These are phyloP conservation scores for Aaosphaeria arxii DNA, from an alignment of 2,329 filamentous ascomycete genomes.

Conservation along the genomic window DNA sequence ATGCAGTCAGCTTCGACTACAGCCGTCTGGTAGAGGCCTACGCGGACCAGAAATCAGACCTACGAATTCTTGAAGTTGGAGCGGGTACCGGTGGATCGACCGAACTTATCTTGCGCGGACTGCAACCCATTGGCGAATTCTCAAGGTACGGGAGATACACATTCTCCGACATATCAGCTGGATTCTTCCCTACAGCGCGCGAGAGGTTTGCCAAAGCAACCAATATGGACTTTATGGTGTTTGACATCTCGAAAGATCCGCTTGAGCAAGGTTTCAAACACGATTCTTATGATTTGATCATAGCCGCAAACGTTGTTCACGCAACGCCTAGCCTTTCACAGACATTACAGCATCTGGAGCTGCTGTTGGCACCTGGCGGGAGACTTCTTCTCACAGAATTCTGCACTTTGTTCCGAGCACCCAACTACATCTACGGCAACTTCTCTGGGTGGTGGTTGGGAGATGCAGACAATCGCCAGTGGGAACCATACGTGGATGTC, in stretches of 20 bases:
- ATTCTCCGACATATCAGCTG: conserved; percentile 10
- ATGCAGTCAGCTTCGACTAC: not conserved
- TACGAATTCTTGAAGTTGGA: conserved; percentile 9
- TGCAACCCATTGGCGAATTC: too few relatives aligned
- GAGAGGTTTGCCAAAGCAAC: conserved; percentile 1
- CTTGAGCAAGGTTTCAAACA: conserved; percentile 28
- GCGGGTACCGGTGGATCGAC: conserved; percentile 9
- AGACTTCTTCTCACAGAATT: conserved; percentile 11
- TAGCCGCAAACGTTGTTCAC: conserved; percentile 12
- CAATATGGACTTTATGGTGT: conserved; percentile 2
- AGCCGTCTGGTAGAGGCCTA: not conserved
- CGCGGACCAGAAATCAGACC: not conserved
- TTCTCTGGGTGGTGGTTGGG: conserved; percentile 4
- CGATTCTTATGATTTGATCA: conserved; percentile 13
- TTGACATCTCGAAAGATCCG: conserved; percentile 1
- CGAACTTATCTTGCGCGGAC: conserved; percentile 1
- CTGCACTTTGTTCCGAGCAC: not conserved
- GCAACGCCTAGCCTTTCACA: conserved; percentile 3
- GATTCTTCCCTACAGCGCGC: conserved; percentile 3
- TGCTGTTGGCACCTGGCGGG: conserved; percentile 2
- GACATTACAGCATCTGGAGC: conserved; percentile 7
- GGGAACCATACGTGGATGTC: not conserved
- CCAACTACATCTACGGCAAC: not conserved
- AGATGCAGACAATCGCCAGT: not conserved
- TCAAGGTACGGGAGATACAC: conserved; percentile 2